Base-by-base conservation (phyloP, 768 basidiomycete genomes). In the Suillus luteus region DNA sequence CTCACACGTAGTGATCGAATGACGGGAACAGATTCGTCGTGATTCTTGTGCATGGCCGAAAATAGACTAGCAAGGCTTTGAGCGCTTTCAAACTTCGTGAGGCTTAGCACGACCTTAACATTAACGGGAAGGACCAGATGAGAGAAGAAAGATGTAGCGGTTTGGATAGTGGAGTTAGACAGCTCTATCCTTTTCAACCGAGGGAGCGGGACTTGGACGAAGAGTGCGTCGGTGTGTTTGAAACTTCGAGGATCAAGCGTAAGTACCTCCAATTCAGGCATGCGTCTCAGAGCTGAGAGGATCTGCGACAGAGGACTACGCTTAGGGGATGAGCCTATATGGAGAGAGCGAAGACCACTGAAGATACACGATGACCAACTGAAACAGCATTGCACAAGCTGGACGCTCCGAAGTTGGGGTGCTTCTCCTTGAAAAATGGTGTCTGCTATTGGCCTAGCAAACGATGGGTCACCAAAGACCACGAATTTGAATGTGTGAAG, bases 291-390 rank as follows among this genome's bases (percentile, higher is more conserved):
- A 24, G 73, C 71, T 19, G 69, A 63, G n/a, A 76, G 57, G 40
- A 83, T 67, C 51, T 78, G 72, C 8, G 63, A 59, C 33, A 73
- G 71, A 7, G 75, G 19, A 44, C n/a, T 69, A 1, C 78, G 78
- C 31, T 73, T 73, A 27, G 70, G 63, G 11, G 67, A 49, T 6
- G 37, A 19, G 22, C 70, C 64, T 12, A 77, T 67, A 51, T 73
- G 76, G 24, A 83, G 71, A 61, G 73, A 70, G n/a, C 72, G 75
- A 10, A 84, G 74, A 55, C 72, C 72, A 46, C 61, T 61, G 37
- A 83, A 69, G 14, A 80, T 65, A 4, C 73, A 66, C 1, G 77
- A 79, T 24, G 74, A 70, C 78, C 80, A 78, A 6, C 72, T 65
- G 51, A 81, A 67, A 44, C 70, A 69, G 62, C 78, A 77, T 31